Base-by-base conservation (phyloP, 345 rosid species). In the Hibiscus mutabilis region DNA sequence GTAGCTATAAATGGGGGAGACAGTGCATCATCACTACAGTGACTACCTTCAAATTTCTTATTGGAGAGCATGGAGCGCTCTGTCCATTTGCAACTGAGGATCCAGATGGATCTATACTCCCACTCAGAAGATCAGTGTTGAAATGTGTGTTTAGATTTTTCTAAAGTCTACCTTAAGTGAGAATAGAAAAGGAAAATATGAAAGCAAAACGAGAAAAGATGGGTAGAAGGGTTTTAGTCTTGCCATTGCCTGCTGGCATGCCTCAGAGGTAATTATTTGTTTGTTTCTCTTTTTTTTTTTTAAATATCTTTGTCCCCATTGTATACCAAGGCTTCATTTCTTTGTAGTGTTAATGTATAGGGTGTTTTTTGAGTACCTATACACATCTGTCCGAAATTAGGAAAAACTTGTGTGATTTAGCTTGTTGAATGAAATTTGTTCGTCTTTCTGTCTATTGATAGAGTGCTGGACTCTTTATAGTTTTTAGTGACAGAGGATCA, bases 351-450 rank as follows among this genome's bases (percentile, higher is more conserved):
- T 71, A 59, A 78, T 73, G 73, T 74, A 73, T 71, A 68, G 78
- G 70, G 42, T 66, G 70, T 49, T 69, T 76, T 76, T 37, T 33
- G 57, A 35, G 75, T 58, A 35, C 24, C 16, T 55, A 66, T 21
- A 63, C 67, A 37, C 27, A 62, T 62, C 11, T 62, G 16, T 62
- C 25, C 5, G 16, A 63, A 35, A 24, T 37, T 63, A 52, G 25
- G 51, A 33, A 81, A 81, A 64, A 79, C 78, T 76, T 76, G 46
- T 76, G 46, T 78, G 37, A 22, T 76, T 37, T 77, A 63, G 75
- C 64, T 73, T 73, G 75, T 60, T 70, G 72, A 72, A 76, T 67
- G 82, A 66, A 77, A 79, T 76, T 78, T 66, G 75, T 76, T 76
- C 33, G 13, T 76, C 76, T 19, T 78, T 0, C 10, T 3, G 25